Evolutionary conservation across 1,284 basidiomycete genomes (phyloP).

Genomic region (Tylopilus orsonianus): DNA sequence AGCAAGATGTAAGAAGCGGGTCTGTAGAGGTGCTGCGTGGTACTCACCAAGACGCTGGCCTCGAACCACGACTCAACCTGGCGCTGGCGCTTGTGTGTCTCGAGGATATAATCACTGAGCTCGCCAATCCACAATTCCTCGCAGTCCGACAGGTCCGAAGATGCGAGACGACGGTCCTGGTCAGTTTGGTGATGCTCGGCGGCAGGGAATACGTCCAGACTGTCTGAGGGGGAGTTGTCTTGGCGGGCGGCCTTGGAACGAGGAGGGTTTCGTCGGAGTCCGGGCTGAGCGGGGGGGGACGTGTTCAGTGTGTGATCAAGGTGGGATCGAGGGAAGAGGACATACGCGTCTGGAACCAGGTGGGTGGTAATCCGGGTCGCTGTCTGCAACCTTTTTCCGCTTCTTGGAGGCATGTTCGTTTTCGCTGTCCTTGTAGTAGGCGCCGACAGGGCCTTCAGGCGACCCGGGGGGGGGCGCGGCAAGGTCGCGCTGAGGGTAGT

Average conservation of each 20-base stretch:
- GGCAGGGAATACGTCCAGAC: slow-evolving; percentile 33
- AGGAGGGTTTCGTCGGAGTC: slow-evolving; percentile 42
- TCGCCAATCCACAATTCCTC: slow-evolving; percentile 72
- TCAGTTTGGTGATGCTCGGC: slow-evolving; percentile 43
- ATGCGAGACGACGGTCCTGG: slow-evolving; percentile 49
- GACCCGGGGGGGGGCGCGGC: slow-evolving; percentile 26
- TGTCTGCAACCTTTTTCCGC: slow-evolving; percentile 49
- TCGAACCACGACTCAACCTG: slow-evolving; percentile 73
- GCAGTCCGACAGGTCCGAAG: slow-evolving; percentile 77
- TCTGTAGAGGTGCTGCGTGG: background rate
- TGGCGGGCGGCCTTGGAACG: slow-evolving; percentile 42
- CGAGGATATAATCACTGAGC: slow-evolving; percentile 62
- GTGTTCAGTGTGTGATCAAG: slow-evolving; percentile 1
- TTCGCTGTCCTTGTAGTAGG: slow-evolving; percentile 39
- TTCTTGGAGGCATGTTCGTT: slow-evolving; percentile 48
- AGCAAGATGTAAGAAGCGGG: slow-evolving; percentile 13
- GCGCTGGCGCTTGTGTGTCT: slow-evolving; percentile 69
- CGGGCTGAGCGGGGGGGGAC: slow-evolving; percentile 29
- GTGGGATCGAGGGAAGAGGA: slow-evolving; percentile 12
- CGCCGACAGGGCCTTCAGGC: slow-evolving; percentile 27
- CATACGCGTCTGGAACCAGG: slow-evolving; percentile 56
- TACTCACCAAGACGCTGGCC: slow-evolving; percentile 55
- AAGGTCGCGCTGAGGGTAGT: slow-evolving; percentile 35
- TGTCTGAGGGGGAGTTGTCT: slow-evolving; percentile 37
- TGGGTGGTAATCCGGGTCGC: slow-evolving; percentile 53